Evolutionary conservation across 2,329 filamentous ascomycete genomes (phyloP).

Genomic region (Tolypocladium nubicola): DNA sequence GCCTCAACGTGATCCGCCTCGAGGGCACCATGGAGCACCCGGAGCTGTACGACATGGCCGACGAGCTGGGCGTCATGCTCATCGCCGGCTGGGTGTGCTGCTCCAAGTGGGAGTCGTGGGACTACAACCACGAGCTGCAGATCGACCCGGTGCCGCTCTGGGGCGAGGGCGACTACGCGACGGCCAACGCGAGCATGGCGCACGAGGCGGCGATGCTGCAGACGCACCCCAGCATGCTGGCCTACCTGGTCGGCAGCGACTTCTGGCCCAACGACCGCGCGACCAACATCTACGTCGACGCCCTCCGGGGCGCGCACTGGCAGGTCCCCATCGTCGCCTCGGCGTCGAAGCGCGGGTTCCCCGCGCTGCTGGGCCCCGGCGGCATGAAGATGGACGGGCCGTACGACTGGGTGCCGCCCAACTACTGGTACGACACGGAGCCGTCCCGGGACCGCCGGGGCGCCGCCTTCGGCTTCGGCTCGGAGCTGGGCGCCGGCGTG

Average conservation of each 20-base stretch:
- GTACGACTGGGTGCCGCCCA: slow-evolving; percentile 56
- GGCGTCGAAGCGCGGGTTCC: slow-evolving; percentile 43
- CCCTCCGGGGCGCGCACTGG: slow-evolving; percentile 41
- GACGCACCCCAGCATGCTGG: slow-evolving; percentile 46
- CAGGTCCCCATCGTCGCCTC: slow-evolving; percentile 45
- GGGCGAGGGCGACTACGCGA: slow-evolving; percentile 41
- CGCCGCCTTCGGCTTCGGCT: slow-evolving; percentile 52
- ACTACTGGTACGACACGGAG: slow-evolving; percentile 47
- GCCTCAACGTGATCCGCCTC: slow-evolving; percentile 51
- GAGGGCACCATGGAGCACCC: slow-evolving; percentile 57
- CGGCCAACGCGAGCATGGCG: slow-evolving; percentile 42
- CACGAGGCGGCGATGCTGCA: slow-evolving; percentile 53
- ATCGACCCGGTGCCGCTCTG: slow-evolving; percentile 28
- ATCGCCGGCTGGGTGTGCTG: slow-evolving; percentile 57
- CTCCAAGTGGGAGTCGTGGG: slow-evolving; percentile 58
- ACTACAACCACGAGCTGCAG: slow-evolving; percentile 43
- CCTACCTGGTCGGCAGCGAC: slow-evolving; percentile 50
- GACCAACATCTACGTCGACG: slow-evolving; percentile 39
- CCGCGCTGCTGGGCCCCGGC: slow-evolving; percentile 38
- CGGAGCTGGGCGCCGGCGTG: slow-evolving; percentile 50
- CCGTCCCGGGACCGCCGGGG: slow-evolving; percentile 30
- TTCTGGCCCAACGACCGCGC: slow-evolving; percentile 52
- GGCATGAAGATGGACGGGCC: slow-evolving; percentile 59
- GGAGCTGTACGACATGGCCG: slow-evolving; percentile 47
- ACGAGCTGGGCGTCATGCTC: slow-evolving; percentile 49